Percentiles rank a stretch among this genome's conserved stretches.
phyloP scores from a whole-genome alignment of 1,284 basidiomycete genomes.

The Mycosarcoma mackinlayi region DNA sequence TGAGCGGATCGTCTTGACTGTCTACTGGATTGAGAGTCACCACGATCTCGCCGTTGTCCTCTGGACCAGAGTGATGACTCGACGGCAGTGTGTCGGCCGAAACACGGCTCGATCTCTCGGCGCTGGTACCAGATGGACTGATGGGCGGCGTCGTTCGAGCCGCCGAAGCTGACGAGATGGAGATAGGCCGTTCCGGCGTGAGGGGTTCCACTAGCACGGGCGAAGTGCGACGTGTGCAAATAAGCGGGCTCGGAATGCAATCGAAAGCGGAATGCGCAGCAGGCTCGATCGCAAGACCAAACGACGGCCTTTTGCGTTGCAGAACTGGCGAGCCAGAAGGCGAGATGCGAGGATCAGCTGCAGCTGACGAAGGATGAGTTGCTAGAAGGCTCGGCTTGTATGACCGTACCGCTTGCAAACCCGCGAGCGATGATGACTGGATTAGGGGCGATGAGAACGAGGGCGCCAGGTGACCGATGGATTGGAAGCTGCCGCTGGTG shows the following conservation, averaged over 20 bases:
- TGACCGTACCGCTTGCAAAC: background rate
- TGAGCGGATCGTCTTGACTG: background rate
- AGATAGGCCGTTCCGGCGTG: conserved; percentile 14
- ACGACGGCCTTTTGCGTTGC: conserved; percentile 46
- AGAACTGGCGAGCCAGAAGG: conserved; percentile 26
- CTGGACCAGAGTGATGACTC: conserved; percentile 12
- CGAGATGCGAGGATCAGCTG: conserved; percentile 23
- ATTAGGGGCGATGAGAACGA: conserved; percentile 4
- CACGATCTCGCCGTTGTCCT: conserved; percentile 34
- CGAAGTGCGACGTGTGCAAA: conserved; percentile 30
- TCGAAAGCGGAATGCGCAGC: conserved; percentile 49
- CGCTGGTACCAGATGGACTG: conserved; percentile 24
- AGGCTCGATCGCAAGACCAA: conserved; percentile 45
- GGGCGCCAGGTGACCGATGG: background rate
- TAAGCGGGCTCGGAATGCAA: conserved; percentile 45
- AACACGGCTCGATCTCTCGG: conserved; percentile 15
- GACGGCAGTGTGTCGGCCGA: conserved; percentile 36
- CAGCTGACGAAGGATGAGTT: conserved; percentile 10
- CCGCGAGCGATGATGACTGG: conserved; percentile 16
- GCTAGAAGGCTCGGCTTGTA: background rate
- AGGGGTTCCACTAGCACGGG: conserved; percentile 15
- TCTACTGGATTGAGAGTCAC: conserved; percentile 11
- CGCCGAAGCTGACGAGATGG: conserved; percentile 25
- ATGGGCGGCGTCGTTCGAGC: conserved; percentile 5
- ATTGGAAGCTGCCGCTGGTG: conserved; percentile 7